Base-by-base conservation (phyloP, 2,329 filamentous ascomycete genomes). In the Pochonia chlamydosporia region DNA sequence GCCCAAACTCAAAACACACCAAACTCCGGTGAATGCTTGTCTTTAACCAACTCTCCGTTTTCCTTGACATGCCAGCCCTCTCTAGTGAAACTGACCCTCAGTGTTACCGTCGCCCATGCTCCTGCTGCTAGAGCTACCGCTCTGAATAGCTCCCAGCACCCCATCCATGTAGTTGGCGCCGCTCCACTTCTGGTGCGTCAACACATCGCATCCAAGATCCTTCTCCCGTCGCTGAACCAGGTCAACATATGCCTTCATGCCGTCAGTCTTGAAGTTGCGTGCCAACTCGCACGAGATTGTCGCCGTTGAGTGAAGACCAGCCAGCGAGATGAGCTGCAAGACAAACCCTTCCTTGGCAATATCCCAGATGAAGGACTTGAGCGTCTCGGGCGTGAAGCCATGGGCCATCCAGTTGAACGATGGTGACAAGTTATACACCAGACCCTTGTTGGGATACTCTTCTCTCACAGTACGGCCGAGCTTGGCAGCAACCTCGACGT, bases 321-420 rank as follows among this genome's bases (percentile, higher is more conserved):
- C 82, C 13, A 86, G 71, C 14, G 79, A 84, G 50, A 86, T 78
- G 24, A 86, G 73, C 69, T 86, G 82, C 57, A 85, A 67, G 9
- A 82, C 81, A 62, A 84, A 92, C 50, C 92, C 92, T 59, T 96
- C 87, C 63, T 84, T 82, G 8, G 91, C 93, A 54, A 99, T 82
- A 65, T 97, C 92, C 92, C 92, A 97, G 58, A 99, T 87, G 66
- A 99, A 99, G 5, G 81, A 89, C 70, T 87, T 89, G 47, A 99
- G 77, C 5, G 85, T 85, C 51, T 82, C 83, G 53, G 90, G 82
- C 3, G 80, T 85, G 69, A 97, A 99, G 25, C 92, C 93, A 63
- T 97, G 91, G 10, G 83, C 83, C 82, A 95, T 93, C 93, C 93
- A 99, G 75, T 99, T 97, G 78, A 99, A 99, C 8, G 89, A 95